Evolutionary conservation across 2,329 filamentous ascomycete species (phyloP), one percentile per base, ranked within the genome.

Genomic region (Neofusicoccum sp.): DNA sequence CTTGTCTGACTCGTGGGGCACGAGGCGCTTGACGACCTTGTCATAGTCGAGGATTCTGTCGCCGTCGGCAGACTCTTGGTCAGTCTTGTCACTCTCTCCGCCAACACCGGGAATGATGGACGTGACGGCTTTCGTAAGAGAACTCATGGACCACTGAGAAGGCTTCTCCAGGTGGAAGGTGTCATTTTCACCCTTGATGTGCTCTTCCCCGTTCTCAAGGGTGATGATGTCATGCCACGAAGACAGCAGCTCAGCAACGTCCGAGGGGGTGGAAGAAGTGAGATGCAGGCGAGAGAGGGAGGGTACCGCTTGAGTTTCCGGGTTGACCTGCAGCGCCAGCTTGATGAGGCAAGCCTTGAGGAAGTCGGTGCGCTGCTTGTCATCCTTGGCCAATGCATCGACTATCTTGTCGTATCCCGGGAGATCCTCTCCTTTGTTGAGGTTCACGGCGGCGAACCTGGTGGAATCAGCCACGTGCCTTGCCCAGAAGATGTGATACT

Each of bases 231-330:
- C 87, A 65, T 85, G 81, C 82, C 87, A 87, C 2, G 84, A 84
- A 60, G 84, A 79, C 29, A 96, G 77, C 33, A 95, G 79, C 68
- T 90, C 84, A 47, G 85, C 80, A n/a, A 92, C 86, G 44, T 89
- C 86, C 69, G 80, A 78, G 52, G 86, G 82, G 67, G 87, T 80
- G 56, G 87, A 76, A 64, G 91, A 89, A 45, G 93, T 94, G 59
- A 98, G 82, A 78, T 97, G 92, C 54, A 97, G 81, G 68, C 83
- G 86, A 66, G 94, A 96, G 41, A 97, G 86, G 64, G 90, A 89
- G 11, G 92, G 93, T 74, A 93, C 85, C 68, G 85, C 82, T 69
- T 87, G 82, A 69, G 85, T 83, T 54, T 91, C 87, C 67, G 88
- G 81, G 73, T 86, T 91, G 59, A 94, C 87, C 64, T 89, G 85